Evolutionary conservation across 305 asterid genomes (phyloP).

Genomic region (Solanum hybrid): DNA sequence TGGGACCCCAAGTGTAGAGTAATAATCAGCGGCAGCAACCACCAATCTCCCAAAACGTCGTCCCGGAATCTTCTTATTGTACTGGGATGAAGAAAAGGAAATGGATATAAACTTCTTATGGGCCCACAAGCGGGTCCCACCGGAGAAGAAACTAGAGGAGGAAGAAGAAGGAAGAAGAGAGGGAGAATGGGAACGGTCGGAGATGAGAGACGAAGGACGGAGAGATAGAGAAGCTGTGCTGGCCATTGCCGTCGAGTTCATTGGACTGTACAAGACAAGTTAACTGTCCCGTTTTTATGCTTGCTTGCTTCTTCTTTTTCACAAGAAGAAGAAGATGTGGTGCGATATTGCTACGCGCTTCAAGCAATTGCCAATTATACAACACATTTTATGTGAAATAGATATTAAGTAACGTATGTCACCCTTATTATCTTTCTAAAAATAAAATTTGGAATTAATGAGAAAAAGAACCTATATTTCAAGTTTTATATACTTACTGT

Average conservation of each 20-base stretch:
- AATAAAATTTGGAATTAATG: not conserved
- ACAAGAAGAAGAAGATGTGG: slow-evolving; percentile 8
- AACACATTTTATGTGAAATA: not conserved
- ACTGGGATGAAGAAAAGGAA: slow-evolving; percentile 41
- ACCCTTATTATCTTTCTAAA: not conserved
- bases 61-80: slow-evolving; percentile 39
- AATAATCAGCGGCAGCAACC: slow-evolving; percentile 86
- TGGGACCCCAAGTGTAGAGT: slow-evolving; percentile 83
- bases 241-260: slow-evolving; percentile 11
- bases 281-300: slow-evolving; percentile 2
- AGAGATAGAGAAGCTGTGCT: slow-evolving; percentile 16
- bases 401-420: not conserved
- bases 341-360: slow-evolving; percentile 5
- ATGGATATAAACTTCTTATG: slow-evolving; percentile 32
- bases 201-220: slow-evolving; percentile 15
- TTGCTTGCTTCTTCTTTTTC: not conserved
- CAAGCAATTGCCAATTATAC: not conserved
- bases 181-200: slow-evolving; percentile 12
- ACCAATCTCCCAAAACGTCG: slow-evolving; percentile 57
- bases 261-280: not conserved
- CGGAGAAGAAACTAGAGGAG: slow-evolving; percentile 46
- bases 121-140: slow-evolving; percentile 33
- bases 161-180: slow-evolving; percentile 20
- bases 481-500: no score
- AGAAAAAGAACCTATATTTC: not conserved